Evolutionary conservation across 805 yeast genomes (phyloP), one percentile per base, ranked within the genome.

Genomic region (Saturnispora ahearnii): DNA sequence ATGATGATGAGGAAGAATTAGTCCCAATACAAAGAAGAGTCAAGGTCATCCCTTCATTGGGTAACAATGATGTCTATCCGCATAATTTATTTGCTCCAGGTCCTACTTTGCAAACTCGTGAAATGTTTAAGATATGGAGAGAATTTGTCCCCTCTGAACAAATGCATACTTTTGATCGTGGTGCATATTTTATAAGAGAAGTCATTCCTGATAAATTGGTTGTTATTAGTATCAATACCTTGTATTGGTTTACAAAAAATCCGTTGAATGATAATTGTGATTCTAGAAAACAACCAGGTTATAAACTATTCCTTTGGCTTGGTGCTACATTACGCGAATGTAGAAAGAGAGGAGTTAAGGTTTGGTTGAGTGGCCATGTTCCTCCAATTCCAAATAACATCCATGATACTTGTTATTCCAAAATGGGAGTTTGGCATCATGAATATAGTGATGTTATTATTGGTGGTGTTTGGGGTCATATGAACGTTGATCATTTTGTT

Each of bases 41-140:
- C 21, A 67, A 64, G 34, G 71, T 85, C 11, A 68, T 87, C 30
- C 95, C 96, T 33, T 74, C 84, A 48, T 63, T 87, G 38, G 96
- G 96, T 2, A 87, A 87, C 62, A 87, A 87, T 61, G 96, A 88
- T 62, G 95, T 87, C 3, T 87, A 79, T 62, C 96, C 96, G 0
- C 96, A 87, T 67, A 87, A 87, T 61, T 68, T 87, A 62, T 84
- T 86, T 64, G 78, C 91, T 0, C 79, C 88, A 0, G 96, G 96
- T 0, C 96, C 96, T 13, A 85, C 95, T n/a, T 66, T 84, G 53
- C 95, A 87, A 63, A 87, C 95, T 0, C 70, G 93, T 59, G 90
- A 85, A 63, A 66, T 86, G 64, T 82, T 71, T 66, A 75, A 74
- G 53, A 80, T 87, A 46, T 87, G 96, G 95, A 69, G 78, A 45